Evolutionary conservation across 768 basidiomycete genomes (phyloP).

Genomic region (Russula olivacea): DNA sequence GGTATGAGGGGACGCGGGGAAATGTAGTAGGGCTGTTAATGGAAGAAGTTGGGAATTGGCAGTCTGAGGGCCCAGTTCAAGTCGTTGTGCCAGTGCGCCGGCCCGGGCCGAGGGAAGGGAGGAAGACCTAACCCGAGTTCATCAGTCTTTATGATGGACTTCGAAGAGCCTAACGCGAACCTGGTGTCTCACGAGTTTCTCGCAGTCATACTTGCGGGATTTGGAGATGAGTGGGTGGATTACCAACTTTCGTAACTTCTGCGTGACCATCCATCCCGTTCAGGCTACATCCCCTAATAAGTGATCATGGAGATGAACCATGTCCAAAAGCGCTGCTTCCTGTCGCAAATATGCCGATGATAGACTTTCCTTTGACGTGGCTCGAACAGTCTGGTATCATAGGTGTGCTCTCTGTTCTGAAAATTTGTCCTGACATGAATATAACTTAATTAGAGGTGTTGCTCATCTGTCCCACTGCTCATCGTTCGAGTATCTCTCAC

Average conservation of each 20-base stretch:
- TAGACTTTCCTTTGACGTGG: slow-evolving; percentile 82
- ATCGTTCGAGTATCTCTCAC: slow-evolving; percentile 71
- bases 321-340: slow-evolving; percentile 86
- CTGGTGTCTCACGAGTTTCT: slow-evolving; percentile 70
- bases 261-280: slow-evolving; percentile 3
- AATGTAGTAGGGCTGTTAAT: neutral
- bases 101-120: neutral
- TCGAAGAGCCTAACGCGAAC: slow-evolving; percentile 46
- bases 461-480: slow-evolving; percentile 74
- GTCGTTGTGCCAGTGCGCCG: neutral
- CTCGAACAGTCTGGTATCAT: slow-evolving; percentile 79
- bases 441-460: slow-evolving; percentile 58
- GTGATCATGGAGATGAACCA: slow-evolving; percentile 70
- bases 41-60: neutral
- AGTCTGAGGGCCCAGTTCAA: no score
- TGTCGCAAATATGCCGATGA: slow-evolving; percentile 80
- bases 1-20: neutral
- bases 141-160: slow-evolving; percentile 42
- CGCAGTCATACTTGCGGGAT: slow-evolving; percentile 83
- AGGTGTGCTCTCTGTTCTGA: slow-evolving; percentile 43
- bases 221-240: slow-evolving; percentile 74
- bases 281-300: slow-evolving; percentile 69
- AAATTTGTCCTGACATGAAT: slow-evolving; percentile 17
- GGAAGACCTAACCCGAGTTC: slow-evolving; percentile 6
- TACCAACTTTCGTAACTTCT: neutral